A percentile compares a stretch with the other conserved stretches of the same genome.
Conservation (phyloP, 2,329 filamentous ascomycete genomes). For the Cladophialophora exuberans region DNA sequence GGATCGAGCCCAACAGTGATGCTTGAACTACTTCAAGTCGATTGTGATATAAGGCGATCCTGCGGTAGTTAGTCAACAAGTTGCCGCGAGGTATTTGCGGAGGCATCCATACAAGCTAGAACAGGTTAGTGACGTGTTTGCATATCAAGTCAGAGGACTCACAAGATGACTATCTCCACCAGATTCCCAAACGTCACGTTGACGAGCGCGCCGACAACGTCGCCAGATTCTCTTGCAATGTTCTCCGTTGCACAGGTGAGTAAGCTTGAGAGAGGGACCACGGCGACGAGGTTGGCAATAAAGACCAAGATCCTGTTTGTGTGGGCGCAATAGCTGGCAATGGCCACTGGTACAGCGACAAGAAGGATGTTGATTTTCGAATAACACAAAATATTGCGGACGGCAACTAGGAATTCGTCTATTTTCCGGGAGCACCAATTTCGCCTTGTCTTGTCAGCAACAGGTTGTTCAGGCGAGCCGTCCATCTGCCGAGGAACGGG, state of each 20-base stretch:
- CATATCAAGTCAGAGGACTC: neutral
- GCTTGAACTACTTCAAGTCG: constrained; percentile 88
- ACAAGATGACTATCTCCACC: constrained; percentile 23
- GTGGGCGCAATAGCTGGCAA: constrained; percentile 62
- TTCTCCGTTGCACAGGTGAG: constrained; percentile 90
- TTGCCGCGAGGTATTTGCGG: neutral
- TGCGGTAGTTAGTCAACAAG: constrained; percentile 34
- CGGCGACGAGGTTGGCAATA: constrained; percentile 88
- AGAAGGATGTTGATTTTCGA: constrained; percentile 62
- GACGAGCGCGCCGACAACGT: constrained; percentile 82
- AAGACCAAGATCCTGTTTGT: constrained; percentile 69
- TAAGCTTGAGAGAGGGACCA: constrained; percentile 83
- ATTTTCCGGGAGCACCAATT: neutral
- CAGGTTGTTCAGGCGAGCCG: neutral
- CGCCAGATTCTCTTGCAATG: constrained; percentile 70
- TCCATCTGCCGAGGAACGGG: neutral
- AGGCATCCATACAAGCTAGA: neutral
- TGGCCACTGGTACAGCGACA: constrained; percentile 48
- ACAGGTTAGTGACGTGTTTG: neutral
- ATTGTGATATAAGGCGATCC: constrained; percentile 74
- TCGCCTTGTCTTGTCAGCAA: neutral
- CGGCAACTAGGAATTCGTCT: neutral
- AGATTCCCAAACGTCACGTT: constrained; percentile 78
- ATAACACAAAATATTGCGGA: constrained; percentile 11
- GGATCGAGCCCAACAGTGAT: constrained; percentile 92